Base-by-base conservation (phyloP, 2,329 filamentous ascomycete genomes). In the Cyclaneusma minus region DNA sequence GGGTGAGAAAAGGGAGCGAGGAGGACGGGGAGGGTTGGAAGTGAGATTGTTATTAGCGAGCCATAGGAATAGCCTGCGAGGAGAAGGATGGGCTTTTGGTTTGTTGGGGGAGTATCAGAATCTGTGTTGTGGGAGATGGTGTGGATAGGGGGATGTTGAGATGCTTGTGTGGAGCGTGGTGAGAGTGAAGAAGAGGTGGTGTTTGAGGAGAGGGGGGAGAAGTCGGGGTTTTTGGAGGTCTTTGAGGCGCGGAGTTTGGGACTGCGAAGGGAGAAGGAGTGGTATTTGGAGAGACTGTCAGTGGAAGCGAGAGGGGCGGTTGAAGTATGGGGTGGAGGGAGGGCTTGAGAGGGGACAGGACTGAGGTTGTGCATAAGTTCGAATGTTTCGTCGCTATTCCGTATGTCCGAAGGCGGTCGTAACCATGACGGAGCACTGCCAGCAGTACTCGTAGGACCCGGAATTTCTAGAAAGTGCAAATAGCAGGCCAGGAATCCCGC, bases 51-150 rank as follows among this genome's bases (percentile, higher is more conserved):
- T 20, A 95, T 68, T 43, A 93, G 65, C 4, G 83, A 81, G 22
- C 89, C 89, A 48, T 94, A 94, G 0, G 84, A 93, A 48, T 94
- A 94, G 8, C 85, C 85, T 2, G 67, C 76, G 5, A 89, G 57
- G 4, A 93, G 41, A 3, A 73, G 43, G 24, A 58, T 29, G 3
- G 50, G 52, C 2, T 36, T 38, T 3, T 19, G 16, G 17, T 12
- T 14, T 39, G 30, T 13, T 34, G 28, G 24, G 23, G 8, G 13
- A 18, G 12, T 11, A 9, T 35, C 18, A 3, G 13, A 3, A 8
- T 21, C 14, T 17, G 13, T 27, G n/a, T 27, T 11, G 15, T 4
- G 24, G 10, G 5, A 3, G 18, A n/a, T n/a, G n/a, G n/a, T n/a
- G n/a, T n/a, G n/a, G n/a, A n/a, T n/a, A n/a, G n/a, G n/a, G n/a